phyloP scores from a whole-genome alignment of 306 rosid species.

The Vigna mungo region DNA sequence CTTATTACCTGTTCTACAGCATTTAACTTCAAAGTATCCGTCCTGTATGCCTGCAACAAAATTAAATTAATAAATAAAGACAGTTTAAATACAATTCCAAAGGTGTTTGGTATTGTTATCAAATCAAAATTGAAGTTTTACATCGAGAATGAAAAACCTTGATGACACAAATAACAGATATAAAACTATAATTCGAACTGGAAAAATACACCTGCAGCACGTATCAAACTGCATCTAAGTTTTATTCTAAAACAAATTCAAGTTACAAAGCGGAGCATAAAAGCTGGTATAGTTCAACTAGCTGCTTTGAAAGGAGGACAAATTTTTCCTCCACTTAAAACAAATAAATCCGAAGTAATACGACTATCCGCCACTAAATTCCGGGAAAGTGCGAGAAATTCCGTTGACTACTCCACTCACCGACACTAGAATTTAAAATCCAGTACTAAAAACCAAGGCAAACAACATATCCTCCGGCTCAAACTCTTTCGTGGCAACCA shows the following conservation, averaged over 20 bases:
- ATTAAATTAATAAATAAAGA: conserved; percentile 22
- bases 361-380: not conserved
- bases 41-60: conserved; percentile 71
- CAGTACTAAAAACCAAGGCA: not conserved
- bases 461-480: conserved; percentile 15
- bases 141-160: not conserved
- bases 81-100: not conserved
- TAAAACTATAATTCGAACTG: not conserved
- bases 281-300: conserved; percentile 36
- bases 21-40: conserved; percentile 58
- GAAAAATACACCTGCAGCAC: not conserved
- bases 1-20: conserved; percentile 70
- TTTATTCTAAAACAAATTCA: conserved; percentile 31
- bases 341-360: conserved; percentile 1
- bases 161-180: not conserved
- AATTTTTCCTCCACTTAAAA: not conserved
- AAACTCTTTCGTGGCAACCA: not conserved
- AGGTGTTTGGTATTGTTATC: not conserved
- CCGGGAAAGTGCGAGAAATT: conserved; percentile 24
- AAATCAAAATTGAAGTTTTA: not conserved
- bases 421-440: conserved; percentile 9
- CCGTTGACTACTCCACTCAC: conserved; percentile 32
- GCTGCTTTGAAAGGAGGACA: conserved; percentile 16
- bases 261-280: conserved; percentile 27
- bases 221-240: not conserved